phyloP scores from a whole-genome alignment of 345 rosid species.

The Hevea brasiliensis region DNA sequence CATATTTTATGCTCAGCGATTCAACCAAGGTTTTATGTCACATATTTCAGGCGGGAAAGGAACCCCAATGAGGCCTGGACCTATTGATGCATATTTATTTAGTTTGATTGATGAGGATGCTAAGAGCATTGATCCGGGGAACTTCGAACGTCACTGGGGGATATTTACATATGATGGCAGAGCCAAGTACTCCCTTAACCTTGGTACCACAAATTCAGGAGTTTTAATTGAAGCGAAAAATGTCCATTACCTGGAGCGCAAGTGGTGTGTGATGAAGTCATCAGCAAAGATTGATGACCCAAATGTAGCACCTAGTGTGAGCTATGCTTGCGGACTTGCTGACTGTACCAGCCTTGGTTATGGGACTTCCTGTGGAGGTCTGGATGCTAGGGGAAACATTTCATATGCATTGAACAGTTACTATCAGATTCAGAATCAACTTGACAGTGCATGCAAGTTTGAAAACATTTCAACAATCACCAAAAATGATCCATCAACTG shows the following conservation, averaged over 20 bases:
- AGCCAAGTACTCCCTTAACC: constrained; percentile 61
- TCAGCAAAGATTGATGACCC: constrained; percentile 67
- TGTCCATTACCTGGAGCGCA: constrained; percentile 47
- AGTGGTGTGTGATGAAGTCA: constrained; percentile 85
- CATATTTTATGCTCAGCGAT: constrained; percentile 49
- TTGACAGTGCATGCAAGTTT: constrained; percentile 75
- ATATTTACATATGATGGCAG: constrained; percentile 39
- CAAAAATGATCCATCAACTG: constrained; percentile 55
- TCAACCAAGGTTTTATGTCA: constrained; percentile 75
- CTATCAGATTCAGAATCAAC: constrained; percentile 77
- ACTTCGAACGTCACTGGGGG: constrained; percentile 46
- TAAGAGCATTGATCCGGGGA: constrained; percentile 73
- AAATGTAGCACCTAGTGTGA: constrained; percentile 58
- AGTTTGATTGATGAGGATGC: constrained; percentile 77
- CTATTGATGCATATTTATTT: constrained; percentile 73
- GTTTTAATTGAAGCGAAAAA: constrained; percentile 52
- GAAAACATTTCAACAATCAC: constrained; percentile 60
- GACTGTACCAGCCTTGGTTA: constrained; percentile 92
- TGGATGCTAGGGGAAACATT: constrained; percentile 61
- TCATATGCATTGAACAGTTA: constrained; percentile 93
- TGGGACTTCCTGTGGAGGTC: constrained; percentile 75
- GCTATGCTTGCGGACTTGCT: constrained; percentile 74
- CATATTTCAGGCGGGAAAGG: constrained; percentile 61
- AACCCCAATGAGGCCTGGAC: constrained; percentile 60
- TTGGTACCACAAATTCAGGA: constrained; percentile 80